Evolutionary conservation across 2,329 filamentous ascomycete species (phyloP).

Genomic region (Fulvia fulva): DNA sequence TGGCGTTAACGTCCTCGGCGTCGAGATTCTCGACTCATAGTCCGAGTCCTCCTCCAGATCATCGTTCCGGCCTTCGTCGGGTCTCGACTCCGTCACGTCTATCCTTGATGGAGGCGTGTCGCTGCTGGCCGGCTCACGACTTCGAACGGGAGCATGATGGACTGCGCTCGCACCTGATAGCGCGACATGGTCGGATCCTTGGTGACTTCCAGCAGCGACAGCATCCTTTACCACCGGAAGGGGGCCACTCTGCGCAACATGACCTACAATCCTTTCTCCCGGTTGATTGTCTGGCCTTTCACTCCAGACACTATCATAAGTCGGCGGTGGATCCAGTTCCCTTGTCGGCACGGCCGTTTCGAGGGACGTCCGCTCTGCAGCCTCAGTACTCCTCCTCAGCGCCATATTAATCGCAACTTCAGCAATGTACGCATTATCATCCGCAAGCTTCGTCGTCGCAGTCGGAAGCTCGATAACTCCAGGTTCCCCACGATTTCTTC

Average conservation of each 20-base stretch:
- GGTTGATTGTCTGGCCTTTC: neutral
- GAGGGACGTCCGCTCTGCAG: neutral
- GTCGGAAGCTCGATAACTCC: neutral
- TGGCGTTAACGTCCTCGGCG: neutral
- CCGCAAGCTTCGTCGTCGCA: neutral
- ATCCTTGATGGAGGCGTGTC: no score
- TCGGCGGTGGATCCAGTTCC: neutral
- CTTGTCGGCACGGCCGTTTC: neutral
- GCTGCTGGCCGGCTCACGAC: no score
- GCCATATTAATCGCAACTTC: conserved; percentile 2
- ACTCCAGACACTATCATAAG: neutral
- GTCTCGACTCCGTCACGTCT: no score
- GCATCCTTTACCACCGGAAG: neutral
- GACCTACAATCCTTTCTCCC: no score
- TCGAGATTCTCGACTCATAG: neutral
- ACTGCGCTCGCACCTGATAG: no score
- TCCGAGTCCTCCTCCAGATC: neutral
- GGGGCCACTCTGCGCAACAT: no score
- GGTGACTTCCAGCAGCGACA: no score
- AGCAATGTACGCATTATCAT: neutral
- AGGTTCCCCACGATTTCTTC: neutral
- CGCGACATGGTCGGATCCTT: no score
- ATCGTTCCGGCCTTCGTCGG: no score
- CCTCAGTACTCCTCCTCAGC: neutral
- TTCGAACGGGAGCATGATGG: no score